These are phyloP conservation scores for Jacaranda copaia DNA, from an alignment of 257 asterid species.

Conservation along the genomic window DNA sequence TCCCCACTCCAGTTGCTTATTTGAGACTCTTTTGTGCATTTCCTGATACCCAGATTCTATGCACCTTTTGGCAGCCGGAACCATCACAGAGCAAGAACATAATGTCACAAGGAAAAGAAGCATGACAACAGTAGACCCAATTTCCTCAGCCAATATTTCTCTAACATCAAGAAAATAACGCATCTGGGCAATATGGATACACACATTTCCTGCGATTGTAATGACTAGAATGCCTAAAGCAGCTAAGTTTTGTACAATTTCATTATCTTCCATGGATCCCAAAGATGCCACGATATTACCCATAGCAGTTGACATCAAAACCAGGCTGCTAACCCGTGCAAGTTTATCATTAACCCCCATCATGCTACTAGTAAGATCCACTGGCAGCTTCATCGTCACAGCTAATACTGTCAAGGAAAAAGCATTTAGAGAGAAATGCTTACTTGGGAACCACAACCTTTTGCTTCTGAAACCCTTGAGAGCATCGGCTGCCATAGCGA, in stretches of 20 bases:
- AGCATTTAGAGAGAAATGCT: no score
- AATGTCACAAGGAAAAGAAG: slow-evolving; percentile 21
- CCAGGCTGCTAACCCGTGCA: slow-evolving; percentile 28
- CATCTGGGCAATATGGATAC: slow-evolving; percentile 25
- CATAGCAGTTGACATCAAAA: slow-evolving; percentile 31
- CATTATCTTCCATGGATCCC: slow-evolving; percentile 38
- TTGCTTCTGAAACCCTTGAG: background rate
- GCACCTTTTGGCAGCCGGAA: slow-evolving; percentile 32
- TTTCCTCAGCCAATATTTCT: background rate
- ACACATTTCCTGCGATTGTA: slow-evolving; percentile 26
- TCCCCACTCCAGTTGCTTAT: slow-evolving; percentile 21
- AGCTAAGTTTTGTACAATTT: slow-evolving; percentile 20
- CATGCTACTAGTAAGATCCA: slow-evolving; percentile 30
- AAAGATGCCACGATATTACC: slow-evolving; percentile 24
- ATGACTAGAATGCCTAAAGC: slow-evolving; percentile 26
- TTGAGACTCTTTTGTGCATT: slow-evolving; percentile 12
- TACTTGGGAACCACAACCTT: background rate
- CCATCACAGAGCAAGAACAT: background rate
- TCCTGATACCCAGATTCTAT: slow-evolving; percentile 28
- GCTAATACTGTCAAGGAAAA: background rate
- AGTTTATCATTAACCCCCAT: background rate
- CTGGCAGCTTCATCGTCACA: slow-evolving; percentile 36
- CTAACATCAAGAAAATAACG: background rate
- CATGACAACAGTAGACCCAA: background rate
- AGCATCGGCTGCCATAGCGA: background rate